Base-by-base conservation (phyloP, 805 yeast genomes). In the Sugiyamaella marilandica region DNA sequence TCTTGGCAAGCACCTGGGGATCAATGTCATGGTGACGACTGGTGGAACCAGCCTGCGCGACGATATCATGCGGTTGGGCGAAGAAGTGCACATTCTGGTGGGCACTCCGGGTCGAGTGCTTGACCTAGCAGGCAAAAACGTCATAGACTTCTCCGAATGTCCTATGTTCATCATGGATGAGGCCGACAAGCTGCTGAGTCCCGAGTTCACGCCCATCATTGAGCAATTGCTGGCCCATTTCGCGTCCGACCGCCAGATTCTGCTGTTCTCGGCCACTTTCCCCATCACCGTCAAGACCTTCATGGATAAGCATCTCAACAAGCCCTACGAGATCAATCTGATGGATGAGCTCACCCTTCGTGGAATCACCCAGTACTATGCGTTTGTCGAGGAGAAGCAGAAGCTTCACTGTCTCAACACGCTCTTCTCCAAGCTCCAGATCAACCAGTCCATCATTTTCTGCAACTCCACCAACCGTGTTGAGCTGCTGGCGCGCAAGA, bases 41-140 rank as follows among this genome's bases (percentile, higher is more conserved):
- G 99, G 99, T 70, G 99, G 99, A 66, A 94, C 99, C 45, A 81
- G 85, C 53, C 77, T 94, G 61, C 84, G 86, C 72, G 99, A 94
- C 72, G 99, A 94, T 71, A 92, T 94, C 64, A 70, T 94, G 64
- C 85, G 99, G 77, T 77, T 94, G 63, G 82, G 87, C 64, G 98
- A 92, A 49, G 85, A 95, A 10, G 97, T 94, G 36, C 98, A 94
- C 70, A 81, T 94, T 41, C 74, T 94, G 55, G 99, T 94, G 41
- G 99, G 97, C 59, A 94, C 99, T 33, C 98, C 98, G 2, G 99
- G 99, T 62, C 84, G 99, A 76, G 91, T 94, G 36, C 79, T 94
- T 56, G 99, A 94, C 72, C 80, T 94, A 66, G 97, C 97, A 5
- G 79, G 90, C 32, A 85, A 96, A 75, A 77, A 80, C 50, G 77